Evolutionary conservation across 495 filamentous ascomycete species (phyloP).

Genomic region (Neurospora sp.): DNA sequence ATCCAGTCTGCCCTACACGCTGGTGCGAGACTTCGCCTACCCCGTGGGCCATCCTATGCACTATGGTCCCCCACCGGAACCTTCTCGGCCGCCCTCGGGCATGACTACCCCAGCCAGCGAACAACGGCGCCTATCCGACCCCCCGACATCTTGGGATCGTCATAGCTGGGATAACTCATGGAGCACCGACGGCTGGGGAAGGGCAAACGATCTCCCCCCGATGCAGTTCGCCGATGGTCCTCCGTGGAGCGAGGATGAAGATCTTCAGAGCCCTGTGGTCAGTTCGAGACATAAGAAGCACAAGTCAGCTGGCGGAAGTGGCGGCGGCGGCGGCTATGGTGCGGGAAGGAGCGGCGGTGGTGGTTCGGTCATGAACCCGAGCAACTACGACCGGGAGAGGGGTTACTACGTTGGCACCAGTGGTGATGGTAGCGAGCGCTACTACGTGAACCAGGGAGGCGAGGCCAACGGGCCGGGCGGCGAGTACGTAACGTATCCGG

Average conservation of each 20-base stretch:
- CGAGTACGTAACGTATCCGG: constrained; percentile 71
- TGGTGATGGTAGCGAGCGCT: constrained; percentile 66
- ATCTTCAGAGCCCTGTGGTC: constrained; percentile 81
- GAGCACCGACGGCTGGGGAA: constrained; percentile 35
- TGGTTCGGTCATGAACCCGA: constrained; percentile 30
- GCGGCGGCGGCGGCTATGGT: constrained; percentile 26
- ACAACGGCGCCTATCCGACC: constrained; percentile 69
- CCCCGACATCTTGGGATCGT: constrained; percentile 54
- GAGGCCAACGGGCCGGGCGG: constrained; percentile 64
- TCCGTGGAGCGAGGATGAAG: constrained; percentile 95
- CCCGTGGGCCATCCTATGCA: constrained; percentile 72
- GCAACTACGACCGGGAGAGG: constrained; percentile 42
- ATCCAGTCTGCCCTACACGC: constrained; percentile 78
- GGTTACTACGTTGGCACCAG: constrained; percentile 58
- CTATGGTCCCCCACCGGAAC: constrained; percentile 80
- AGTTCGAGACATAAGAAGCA: constrained; percentile 73
- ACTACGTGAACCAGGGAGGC: constrained; percentile 65
- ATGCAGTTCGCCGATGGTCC: constrained; percentile 87
- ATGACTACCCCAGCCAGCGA: constrained; percentile 82
- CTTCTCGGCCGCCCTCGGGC: constrained; percentile 56
- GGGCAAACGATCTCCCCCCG: constrained; percentile 59
- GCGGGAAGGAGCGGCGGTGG: constrained; percentile 20
- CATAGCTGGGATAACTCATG: constrained; percentile 40
- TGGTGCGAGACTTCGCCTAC: constrained; percentile 95
- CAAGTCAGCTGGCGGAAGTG: constrained; percentile 54